Evolutionary conservation across 2,329 filamentous ascomycete genomes (phyloP).

Genomic region (Aspergillus sp.): DNA sequence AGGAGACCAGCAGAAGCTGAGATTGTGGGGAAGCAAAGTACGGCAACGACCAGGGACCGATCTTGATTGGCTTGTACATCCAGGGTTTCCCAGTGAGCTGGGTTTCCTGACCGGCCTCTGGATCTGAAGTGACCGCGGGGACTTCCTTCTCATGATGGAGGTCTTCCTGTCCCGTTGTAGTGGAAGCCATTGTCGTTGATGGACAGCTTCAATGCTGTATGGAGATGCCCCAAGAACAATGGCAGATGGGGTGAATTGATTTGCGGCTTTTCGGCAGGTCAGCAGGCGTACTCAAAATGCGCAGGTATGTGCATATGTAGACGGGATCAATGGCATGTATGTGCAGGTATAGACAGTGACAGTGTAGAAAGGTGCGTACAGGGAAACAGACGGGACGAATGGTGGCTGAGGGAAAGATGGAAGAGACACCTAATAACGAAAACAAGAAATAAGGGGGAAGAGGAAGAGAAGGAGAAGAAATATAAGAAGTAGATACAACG

Average conservation of each 20-base stretch:
- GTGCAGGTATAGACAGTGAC: not conserved
- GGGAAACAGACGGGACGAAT: not conserved
- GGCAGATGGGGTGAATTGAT: not conserved
- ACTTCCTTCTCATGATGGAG: slow-evolving; percentile 19
- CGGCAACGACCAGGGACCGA: slow-evolving; percentile 57
- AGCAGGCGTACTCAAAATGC: not conserved
- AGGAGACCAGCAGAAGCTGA: slow-evolving; percentile 70
- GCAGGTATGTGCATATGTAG: not conserved
- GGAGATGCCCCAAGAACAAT: not conserved
- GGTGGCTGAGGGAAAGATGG: not conserved
- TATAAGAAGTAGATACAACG: not conserved
- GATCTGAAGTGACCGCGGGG: slow-evolving; percentile 23
- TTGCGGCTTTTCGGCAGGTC: not conserved
- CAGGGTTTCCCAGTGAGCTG: slow-evolving; percentile 50
- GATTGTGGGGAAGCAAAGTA: slow-evolving; percentile 75
- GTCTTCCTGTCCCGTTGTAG: slow-evolving; percentile 13
- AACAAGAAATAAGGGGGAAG: not conserved
- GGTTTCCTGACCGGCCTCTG: slow-evolving; percentile 25
- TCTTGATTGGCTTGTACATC: slow-evolving; percentile 66
- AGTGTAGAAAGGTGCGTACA: not conserved
- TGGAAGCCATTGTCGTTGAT: slow-evolving; percentile 13
- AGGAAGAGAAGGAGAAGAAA: not conserved
- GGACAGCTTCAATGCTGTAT: not conserved
- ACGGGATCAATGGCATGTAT: not conserved
- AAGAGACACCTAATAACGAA: not conserved